Base-by-base conservation (phyloP, 805 yeast genomes). In the Saccharomycopsis selenospora region DNA sequence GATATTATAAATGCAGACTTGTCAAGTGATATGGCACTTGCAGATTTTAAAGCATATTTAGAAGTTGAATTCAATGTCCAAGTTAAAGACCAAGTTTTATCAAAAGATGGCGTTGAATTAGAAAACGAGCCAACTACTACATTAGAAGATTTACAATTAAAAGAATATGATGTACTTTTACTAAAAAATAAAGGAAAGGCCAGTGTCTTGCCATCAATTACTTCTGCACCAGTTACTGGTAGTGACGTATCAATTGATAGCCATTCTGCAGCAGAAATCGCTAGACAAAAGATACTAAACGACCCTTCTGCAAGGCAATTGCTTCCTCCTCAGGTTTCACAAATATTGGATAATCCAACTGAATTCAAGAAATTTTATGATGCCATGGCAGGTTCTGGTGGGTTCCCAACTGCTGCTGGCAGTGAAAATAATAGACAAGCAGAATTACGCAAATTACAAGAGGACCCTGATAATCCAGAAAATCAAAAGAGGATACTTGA, bases 31-130 rank as follows among this genome's bases (percentile, higher is more conserved):
- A 73, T 88, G 69, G 61, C 78, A 0, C 61, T 88, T 7, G 69
- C 62, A 11, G 96, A 89, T 61, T 73, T 90, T 55, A 72, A 76
- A 51, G 95, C 91, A 0, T 79, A 82, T 54, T 59, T 89, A 7
- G 82, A 81, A 52, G 78, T 82, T 1, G 95, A 87, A 58, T 73
- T 88, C 6, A 72, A 69, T 11, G 72, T 82, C 45, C 66, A 68
- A 8, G 65, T 73, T 3, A 57, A 60, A 0, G 57, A 65, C 13
- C 85, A 82, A 58, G 62, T 68, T n/a, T 56, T 87, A 42, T 60
- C 68, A 20, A 68, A 68, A 56, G 72, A 80, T 53, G 73, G 75
- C 50, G 65, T 66, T 23, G 57, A 64, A 3, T 56, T 85, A 29
- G 56, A 56, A 11, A 43, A 51, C 1, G 43, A 48, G 48, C 55